A percentile compares a stretch with the other conserved stretches of the same genome.
Evolutionary conservation across 306 rosid genomes (phyloP).

Genomic region (Alnus glutinosa): DNA sequence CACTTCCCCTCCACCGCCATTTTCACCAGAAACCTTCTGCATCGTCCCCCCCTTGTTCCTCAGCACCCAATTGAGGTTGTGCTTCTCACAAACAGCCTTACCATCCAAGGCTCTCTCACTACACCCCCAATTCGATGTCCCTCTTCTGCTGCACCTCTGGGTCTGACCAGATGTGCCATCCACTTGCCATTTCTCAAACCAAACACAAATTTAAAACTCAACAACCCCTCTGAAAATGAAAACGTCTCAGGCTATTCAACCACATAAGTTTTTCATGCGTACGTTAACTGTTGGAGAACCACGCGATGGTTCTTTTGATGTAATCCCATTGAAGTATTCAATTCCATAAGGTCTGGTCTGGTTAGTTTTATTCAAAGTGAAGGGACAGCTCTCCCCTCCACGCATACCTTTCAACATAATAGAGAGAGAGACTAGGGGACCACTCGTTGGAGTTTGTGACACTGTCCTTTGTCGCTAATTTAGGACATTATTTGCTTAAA

Average conservation of each 20-base stretch:
- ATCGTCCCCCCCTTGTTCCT: not conserved
- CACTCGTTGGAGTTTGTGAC: not conserved
- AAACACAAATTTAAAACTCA: not conserved
- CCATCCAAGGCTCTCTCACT: conserved; percentile 31
- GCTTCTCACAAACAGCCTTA: conserved; percentile 21
- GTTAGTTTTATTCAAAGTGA: not conserved
- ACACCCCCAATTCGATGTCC: conserved; percentile 34
- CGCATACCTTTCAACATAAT: not conserved
- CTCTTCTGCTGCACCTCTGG: conserved; percentile 24
- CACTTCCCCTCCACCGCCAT: conserved; percentile 16
- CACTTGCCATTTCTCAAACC: not conserved
- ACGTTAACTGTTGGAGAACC: too few relatives aligned
- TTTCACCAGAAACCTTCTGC: conserved; percentile 21
- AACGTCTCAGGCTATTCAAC: not conserved
- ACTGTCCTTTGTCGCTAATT: not conserved
- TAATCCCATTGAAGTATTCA: not conserved
- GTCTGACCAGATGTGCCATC: conserved; percentile 5
- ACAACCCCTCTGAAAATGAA: not conserved
- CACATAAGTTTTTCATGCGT: not conserved
- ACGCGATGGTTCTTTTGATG: not conserved
- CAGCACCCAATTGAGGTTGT: not conserved
- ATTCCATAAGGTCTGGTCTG: not conserved
- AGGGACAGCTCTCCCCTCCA: not conserved
- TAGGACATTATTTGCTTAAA: not conserved
- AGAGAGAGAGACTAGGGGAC: not conserved